phyloP scores from a whole-genome alignment of 371 early-diverging fungal genomes.

The Mucor piriformis region DNA sequence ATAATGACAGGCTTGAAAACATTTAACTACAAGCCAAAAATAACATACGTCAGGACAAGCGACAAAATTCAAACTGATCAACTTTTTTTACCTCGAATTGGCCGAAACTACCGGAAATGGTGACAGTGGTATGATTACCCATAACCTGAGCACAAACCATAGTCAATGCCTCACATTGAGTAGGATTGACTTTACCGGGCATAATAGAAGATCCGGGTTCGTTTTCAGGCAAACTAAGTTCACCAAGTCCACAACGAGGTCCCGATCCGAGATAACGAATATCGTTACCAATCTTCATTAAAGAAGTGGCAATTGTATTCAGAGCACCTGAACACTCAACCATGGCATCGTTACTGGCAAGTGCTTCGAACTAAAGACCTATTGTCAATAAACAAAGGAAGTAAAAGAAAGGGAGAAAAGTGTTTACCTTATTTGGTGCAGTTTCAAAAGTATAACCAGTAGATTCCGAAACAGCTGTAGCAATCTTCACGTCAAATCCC shows the following conservation, averaged over 20 bases:
- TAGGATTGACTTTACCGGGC: slow-evolving; percentile 95
- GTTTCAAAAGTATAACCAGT: slow-evolving; percentile 79
- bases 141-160: slow-evolving; percentile 93
- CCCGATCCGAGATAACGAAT: slow-evolving; percentile 88
- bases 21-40: slow-evolving; percentile 63
- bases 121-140: slow-evolving; percentile 83
- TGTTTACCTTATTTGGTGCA: slow-evolving; percentile 76
- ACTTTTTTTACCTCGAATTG: slow-evolving; percentile 72
- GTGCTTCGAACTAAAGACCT: slow-evolving; percentile 72
- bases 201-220: slow-evolving; percentile 93
- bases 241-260: slow-evolving; percentile 90
- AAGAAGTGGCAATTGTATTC: slow-evolving; percentile 82
- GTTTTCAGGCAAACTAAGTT: slow-evolving; percentile 85
- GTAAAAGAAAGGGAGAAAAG: neutral
- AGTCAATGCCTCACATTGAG: slow-evolving; percentile 92
- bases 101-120: slow-evolving; percentile 84
- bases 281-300: slow-evolving; percentile 93
- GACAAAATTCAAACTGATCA: too few species aligned
- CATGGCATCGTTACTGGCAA: slow-evolving; percentile 89
- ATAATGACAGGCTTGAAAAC: slow-evolving; percentile 94
- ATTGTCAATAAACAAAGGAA: too few species aligned
- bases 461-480: slow-evolving; percentile 68
- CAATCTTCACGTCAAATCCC: slow-evolving; percentile 79
- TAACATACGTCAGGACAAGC: too few species aligned
- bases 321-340: slow-evolving; percentile 87